Evolutionary conservation across 768 basidiomycete species (phyloP), one percentile per base, ranked within the genome.

Genomic region (Coprinopsis cinerea): DNA sequence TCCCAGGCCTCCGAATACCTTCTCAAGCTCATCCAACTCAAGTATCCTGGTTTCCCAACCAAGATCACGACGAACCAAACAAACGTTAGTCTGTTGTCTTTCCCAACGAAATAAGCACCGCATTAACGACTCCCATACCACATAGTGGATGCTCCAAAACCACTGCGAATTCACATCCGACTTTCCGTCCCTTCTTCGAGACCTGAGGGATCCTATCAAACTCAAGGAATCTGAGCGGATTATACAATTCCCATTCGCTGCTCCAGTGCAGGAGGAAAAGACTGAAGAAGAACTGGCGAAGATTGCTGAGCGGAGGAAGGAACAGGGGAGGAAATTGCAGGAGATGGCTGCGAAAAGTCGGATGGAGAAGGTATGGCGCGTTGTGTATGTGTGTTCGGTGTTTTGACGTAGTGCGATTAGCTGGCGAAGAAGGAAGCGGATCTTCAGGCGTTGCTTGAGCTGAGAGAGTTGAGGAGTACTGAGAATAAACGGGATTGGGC

Each of bases 101-200:
- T 27, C 25, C n/a, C 32, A 47, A 27, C 18, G 26, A 4, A 14
- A 27, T n/a, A 18, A 9, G 18, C 35, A 32, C 26, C 36, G 43
- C 6, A 41, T 53, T 5, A 35, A 11, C 41, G 28, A 9, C 9
- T 37, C 24, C 44, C 4, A n/a, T n/a, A n/a, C n/a, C n/a, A n/a
- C n/a, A n/a, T 55, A 97, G 92, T 94, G 91, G 84, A 92, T 98
- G 81, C 72, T 91, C 23, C 86, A 86, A 49, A 88, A 81, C 42
- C 85, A 91, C 57, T 92, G 90, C 64, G 83, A 85, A 64, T 86
- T 94, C 57, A 74, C 92, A 0, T 66, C 78, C 0, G 85, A 95
- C 64, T 98, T 96, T 61, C 67, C 76, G 0, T 64, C 70, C 0
- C 77, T 81, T 23, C 72, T 97, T n/a, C 77, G 78, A 23, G 66